phyloP scores from a whole-genome alignment of 225 moss, liverwort and hornwort species.

The Anthoceros angustus region DNA sequence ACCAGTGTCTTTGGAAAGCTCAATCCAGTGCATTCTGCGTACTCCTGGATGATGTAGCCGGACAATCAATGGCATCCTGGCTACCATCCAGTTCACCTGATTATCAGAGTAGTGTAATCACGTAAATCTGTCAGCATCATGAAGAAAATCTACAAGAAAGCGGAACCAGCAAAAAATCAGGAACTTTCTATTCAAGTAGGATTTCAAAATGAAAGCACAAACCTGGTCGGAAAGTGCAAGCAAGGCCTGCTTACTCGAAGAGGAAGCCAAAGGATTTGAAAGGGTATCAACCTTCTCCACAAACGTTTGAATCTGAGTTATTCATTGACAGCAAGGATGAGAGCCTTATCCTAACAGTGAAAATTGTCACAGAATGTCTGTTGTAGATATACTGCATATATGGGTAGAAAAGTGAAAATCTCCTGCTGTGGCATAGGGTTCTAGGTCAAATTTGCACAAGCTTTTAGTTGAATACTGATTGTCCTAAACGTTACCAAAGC shows the following conservation, averaged over 20 bases:
- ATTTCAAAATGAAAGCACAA: neutral
- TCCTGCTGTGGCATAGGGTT: too few species aligned
- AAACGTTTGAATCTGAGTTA: slow-evolving; percentile 27
- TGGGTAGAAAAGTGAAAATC: too few species aligned
- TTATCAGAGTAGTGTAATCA: neutral
- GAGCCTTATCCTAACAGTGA: neutral
- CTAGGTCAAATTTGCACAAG: too few species aligned
- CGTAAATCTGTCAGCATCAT: neutral
- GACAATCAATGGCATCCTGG: slow-evolving; percentile 26
- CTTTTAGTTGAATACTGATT: too few species aligned
- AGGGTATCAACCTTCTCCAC: slow-evolving; percentile 23
- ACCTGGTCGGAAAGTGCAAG: slow-evolving; percentile 27
- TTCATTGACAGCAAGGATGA: neutral
- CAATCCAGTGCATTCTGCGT: slow-evolving; percentile 37
- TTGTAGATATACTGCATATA: neutral
- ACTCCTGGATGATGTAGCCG: slow-evolving; percentile 35
- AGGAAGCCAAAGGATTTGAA: slow-evolving; percentile 8
- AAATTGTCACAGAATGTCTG: neutral
- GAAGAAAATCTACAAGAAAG: neutral
- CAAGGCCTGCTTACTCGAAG: slow-evolving; percentile 21
- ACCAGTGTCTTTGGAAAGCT: slow-evolving; percentile 25
- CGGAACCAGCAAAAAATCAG: neutral
- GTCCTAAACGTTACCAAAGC: slow-evolving; percentile 16
- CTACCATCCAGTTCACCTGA: slow-evolving; percentile 35
- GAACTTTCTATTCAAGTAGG: neutral